Evolutionary conservation across 768 basidiomycete genomes (phyloP).

Genomic region (Amylocystis lapponica): DNA sequence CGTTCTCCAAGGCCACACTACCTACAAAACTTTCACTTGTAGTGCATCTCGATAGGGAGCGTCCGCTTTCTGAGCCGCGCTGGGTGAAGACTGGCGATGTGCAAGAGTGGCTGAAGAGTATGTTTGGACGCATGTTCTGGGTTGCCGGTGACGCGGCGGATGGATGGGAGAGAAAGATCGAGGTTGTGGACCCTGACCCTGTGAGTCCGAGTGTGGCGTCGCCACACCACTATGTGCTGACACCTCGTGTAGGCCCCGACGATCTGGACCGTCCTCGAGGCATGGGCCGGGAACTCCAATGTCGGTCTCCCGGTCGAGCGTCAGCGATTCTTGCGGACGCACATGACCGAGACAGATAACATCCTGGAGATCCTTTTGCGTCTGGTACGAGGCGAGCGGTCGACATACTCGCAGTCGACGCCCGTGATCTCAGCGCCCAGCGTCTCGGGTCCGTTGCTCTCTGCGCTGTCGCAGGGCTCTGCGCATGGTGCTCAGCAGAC

Average conservation of each 20-base stretch:
- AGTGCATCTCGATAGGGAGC: slow-evolving; percentile 78
- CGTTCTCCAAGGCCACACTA: slow-evolving; percentile 50
- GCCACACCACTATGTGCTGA: neutral
- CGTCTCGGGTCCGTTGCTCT: slow-evolving; percentile 63
- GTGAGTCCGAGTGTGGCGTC: slow-evolving; percentile 39
- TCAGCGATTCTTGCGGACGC: slow-evolving; percentile 82
- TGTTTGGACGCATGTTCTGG: slow-evolving; percentile 87
- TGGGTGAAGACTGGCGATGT: slow-evolving; percentile 96
- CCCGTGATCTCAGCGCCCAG: slow-evolving; percentile 57
- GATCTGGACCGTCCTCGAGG: slow-evolving; percentile 83
- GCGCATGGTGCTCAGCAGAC: slow-evolving; percentile 88
- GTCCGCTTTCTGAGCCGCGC: slow-evolving; percentile 90
- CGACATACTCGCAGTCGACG: slow-evolving; percentile 60
- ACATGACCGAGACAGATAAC: slow-evolving; percentile 82
- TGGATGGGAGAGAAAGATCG: slow-evolving; percentile 93
- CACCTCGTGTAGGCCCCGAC: slow-evolving; percentile 69
- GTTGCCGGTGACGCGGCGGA: slow-evolving; percentile 77
- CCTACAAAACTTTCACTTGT: slow-evolving; percentile 58
- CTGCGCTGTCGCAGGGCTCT: slow-evolving; percentile 68
- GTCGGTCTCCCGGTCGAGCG: slow-evolving; percentile 72
- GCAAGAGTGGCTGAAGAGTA: slow-evolving; percentile 87
- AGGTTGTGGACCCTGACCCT: slow-evolving; percentile 90
- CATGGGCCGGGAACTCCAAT: slow-evolving; percentile 83
- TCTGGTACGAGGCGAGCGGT: slow-evolving; percentile 85
- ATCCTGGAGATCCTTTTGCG: slow-evolving; percentile 90